Evolutionary conservation across 208 protist genomes (phyloP).

Genomic region (Trypanosoma theileri): DNA sequence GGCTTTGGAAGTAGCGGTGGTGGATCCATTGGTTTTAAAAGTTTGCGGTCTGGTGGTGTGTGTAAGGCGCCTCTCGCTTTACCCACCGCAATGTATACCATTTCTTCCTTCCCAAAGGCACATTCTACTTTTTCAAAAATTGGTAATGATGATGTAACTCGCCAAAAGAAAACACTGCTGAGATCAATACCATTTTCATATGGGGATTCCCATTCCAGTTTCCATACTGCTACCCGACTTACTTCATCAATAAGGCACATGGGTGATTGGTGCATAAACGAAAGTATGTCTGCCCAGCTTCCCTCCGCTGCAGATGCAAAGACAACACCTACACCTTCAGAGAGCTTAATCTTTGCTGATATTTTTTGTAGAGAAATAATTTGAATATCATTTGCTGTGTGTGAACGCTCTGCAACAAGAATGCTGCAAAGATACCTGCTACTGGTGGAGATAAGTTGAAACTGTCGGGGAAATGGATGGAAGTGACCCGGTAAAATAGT

Average conservation of each 20-base stretch:
- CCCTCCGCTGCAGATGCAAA: constrained; percentile 23
- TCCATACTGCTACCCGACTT: constrained; percentile 3
- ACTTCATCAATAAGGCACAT: not conserved
- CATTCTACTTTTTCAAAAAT: constrained; percentile 11
- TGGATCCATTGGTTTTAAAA: not conserved
- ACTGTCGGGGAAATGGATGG: not conserved
- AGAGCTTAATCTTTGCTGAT: not conserved
- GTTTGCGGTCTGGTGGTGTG: constrained; percentile 8
- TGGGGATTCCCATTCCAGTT: constrained; percentile 10
- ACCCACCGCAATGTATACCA: constrained; percentile 1
- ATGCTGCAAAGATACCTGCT: constrained; percentile 24
- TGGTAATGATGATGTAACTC: constrained; percentile 3
- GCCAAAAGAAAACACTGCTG: constrained; percentile 9
- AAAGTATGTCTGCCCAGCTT: constrained; percentile 27
- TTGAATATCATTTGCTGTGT: constrained; percentile 8
- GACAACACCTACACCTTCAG: constrained; percentile 5
- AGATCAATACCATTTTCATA: constrained; percentile 1
- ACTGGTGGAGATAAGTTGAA: constrained; percentile 25
- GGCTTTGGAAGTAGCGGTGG: constrained; percentile 16
- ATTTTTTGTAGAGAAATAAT: constrained; percentile 12
- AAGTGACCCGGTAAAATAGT: not conserved
- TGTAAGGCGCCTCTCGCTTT: not conserved
- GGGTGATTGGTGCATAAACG: constrained; percentile 1
- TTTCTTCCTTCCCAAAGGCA: not conserved
- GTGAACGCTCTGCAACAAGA: not conserved